A percentile compares a stretch with the other conserved stretches of the same genome.
Conservation (phyloP, 495 filamentous ascomycete species). For the Penicillium bovifimosum region DNA sequence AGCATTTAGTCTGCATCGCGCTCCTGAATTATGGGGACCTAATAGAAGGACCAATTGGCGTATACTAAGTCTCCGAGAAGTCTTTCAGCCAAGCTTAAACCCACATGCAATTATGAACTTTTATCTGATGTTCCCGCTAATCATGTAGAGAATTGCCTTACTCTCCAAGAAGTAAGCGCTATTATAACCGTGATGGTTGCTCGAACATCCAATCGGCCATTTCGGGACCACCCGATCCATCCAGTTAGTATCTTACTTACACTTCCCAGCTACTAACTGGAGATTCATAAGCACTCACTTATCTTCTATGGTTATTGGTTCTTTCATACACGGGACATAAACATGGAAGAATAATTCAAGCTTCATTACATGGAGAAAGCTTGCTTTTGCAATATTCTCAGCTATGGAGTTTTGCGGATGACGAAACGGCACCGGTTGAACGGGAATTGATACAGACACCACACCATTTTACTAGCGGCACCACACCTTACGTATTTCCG, state of each 20-base stretch:
- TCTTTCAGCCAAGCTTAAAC: neutral
- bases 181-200: constrained; percentile 1
- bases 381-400: constrained; percentile 15
- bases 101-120: constrained; percentile 10
- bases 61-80: neutral
- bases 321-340: constrained; percentile 2
- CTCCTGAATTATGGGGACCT: too few relatives aligned
- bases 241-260: too few relatives aligned
- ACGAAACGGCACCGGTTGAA: neutral
- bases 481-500: too few relatives aligned
- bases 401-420: constrained; percentile 7
- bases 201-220: neutral
- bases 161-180: constrained; percentile 3
- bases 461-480: too few relatives aligned
- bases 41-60: neutral
- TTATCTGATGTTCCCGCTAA: neutral
- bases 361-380: neutral
- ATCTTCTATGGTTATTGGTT: constrained; percentile 40
- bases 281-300: too few relatives aligned
- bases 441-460: too few relatives aligned
- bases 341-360: constrained; percentile 12
- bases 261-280: too few relatives aligned
- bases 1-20: too few relatives aligned
- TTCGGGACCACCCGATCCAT: neutral
- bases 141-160: neutral